phyloP scores from a whole-genome alignment of 225 moss, liverwort and hornwort species.

The Anthoceros angustus region DNA sequence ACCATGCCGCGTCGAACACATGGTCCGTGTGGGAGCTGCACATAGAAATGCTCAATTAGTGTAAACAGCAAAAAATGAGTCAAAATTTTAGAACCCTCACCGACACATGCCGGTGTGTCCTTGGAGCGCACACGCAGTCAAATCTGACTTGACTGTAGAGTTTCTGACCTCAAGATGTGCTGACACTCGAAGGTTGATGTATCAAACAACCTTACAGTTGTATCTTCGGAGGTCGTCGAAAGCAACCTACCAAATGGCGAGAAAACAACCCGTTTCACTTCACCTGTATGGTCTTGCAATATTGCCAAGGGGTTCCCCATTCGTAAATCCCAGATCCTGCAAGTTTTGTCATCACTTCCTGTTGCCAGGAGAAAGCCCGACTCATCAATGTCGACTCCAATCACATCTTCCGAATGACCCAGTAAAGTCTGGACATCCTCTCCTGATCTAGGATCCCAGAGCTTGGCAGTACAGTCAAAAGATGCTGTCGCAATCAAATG shows the following conservation, averaged over 20 bases:
- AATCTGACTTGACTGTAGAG: too few relatives aligned
- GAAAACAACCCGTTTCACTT: constrained; percentile 90
- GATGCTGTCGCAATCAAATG: constrained; percentile 94
- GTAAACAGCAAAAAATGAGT: too few relatives aligned
- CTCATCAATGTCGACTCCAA: constrained; percentile 98
- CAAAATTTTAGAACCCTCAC: too few relatives aligned
- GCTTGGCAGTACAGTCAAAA: constrained; percentile 94
- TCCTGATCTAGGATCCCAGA: constrained; percentile 90
- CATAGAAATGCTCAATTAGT: too few relatives aligned
- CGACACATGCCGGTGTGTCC: too few relatives aligned
- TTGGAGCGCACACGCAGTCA: too few relatives aligned
- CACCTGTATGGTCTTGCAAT: constrained; percentile 69
- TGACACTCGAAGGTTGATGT: constrained; percentile 68
- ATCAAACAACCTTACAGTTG: constrained; percentile 83
- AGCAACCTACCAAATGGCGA: constrained; percentile 89
- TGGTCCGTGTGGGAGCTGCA: constrained; percentile 93
- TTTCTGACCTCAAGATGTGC: constrained; percentile 56
- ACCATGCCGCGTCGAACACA: constrained; percentile 97
- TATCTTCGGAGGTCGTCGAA: constrained; percentile 93
- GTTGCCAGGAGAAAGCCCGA: constrained; percentile 85
- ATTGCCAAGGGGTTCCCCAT: constrained; percentile 76
- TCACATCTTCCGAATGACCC: constrained; percentile 93
- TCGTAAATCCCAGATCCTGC: constrained; percentile 92
- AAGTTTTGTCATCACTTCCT: constrained; percentile 97
- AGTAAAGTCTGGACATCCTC: constrained; percentile 90